Evolutionary conservation across 2,329 filamentous ascomycete species (phyloP).

Genomic region (Exophiala xenobiotica): DNA sequence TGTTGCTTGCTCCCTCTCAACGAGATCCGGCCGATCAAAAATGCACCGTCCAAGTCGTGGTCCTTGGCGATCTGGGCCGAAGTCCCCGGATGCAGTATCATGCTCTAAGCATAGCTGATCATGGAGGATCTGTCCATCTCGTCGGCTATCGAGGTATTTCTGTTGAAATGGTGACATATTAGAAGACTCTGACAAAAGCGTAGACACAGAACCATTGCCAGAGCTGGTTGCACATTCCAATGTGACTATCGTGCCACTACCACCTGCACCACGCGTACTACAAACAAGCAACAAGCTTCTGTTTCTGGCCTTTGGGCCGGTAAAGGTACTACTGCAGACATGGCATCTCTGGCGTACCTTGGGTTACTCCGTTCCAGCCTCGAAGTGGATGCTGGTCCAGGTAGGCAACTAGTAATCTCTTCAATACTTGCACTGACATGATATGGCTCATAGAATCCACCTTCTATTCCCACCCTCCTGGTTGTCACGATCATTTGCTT

Average conservation of each 20-base stretch:
- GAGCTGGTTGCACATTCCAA: constrained; percentile 67
- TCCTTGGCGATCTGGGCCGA: constrained; percentile 90
- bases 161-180: not conserved
- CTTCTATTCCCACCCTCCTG: constrained; percentile 85
- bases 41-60: constrained; percentile 73
- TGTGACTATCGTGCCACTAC: constrained; percentile 70
- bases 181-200: constrained; percentile 15
- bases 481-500: constrained; percentile 71
- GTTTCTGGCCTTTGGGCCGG: constrained; percentile 74
- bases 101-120: constrained; percentile 83
- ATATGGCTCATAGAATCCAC: constrained; percentile 67
- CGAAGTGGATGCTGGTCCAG: constrained; percentile 83
- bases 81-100: constrained; percentile 99
- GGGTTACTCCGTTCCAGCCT: constrained; percentile 69
- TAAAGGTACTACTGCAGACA: constrained; percentile 84
- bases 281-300: constrained; percentile 67
- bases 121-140: constrained; percentile 76
- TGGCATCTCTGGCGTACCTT: constrained; percentile 69
- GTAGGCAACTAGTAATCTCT: constrained; percentile 40
- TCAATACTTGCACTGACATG: constrained; percentile 19
- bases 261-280: constrained; percentile 64
- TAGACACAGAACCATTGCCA: constrained; percentile 78
- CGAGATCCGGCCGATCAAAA: constrained; percentile 33
- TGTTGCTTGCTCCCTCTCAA: constrained; percentile 54
- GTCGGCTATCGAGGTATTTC: constrained; percentile 78